Percentiles rank a stretch among this genome's conserved stretches.
Evolutionary conservation across 2,329 filamentous ascomycete species (phyloP).

Genomic region (Aspergillus transmontanensis): DNA sequence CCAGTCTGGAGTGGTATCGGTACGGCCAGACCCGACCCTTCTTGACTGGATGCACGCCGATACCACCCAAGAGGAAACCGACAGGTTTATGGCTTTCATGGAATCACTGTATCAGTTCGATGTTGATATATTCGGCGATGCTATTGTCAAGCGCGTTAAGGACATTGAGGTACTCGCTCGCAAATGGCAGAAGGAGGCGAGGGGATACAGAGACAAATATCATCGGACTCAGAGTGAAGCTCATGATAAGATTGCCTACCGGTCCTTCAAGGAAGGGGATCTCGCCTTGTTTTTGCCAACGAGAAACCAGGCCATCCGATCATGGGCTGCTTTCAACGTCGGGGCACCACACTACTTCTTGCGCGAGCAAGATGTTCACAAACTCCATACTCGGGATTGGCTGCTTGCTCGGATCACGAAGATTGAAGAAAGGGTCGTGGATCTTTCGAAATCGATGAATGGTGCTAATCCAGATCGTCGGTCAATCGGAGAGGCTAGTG

Average conservation of each 20-base stretch:
- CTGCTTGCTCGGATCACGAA: conserved; percentile 91
- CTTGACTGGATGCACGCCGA: conserved; percentile 80
- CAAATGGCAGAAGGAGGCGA: conserved; percentile 88
- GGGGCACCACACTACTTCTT: conserved; percentile 97
- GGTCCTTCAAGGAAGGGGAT: conserved; percentile 94
- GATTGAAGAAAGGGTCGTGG: conserved; percentile 89
- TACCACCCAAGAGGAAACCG: conserved; percentile 66
- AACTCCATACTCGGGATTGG: conserved; percentile 85
- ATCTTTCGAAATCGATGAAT: conserved; percentile 78
- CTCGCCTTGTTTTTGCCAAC: conserved; percentile 92
- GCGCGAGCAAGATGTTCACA: conserved; percentile 86
- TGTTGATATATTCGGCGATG: conserved; percentile 79
- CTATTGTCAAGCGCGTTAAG: conserved; percentile 84
- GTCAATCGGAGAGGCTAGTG: conserved; percentile 53
- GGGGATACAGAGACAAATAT: conserved; percentile 83
- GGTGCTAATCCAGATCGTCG: conserved; percentile 54
- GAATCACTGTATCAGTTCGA: conserved; percentile 76
- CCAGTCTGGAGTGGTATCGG: conserved; percentile 38
- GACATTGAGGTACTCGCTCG: conserved; percentile 91
- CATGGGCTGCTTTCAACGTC: conserved; percentile 98
- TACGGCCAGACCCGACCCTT: conserved; percentile 66
- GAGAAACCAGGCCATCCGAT: conserved; percentile 87
- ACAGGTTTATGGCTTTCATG: conserved; percentile 75
- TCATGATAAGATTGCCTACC: conserved; percentile 94
- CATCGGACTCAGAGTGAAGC: conserved; percentile 79